These are phyloP conservation scores for Fusarium sp. DNA, from an alignment of 2,329 filamentous ascomycete species.

Conservation along the genomic window DNA sequence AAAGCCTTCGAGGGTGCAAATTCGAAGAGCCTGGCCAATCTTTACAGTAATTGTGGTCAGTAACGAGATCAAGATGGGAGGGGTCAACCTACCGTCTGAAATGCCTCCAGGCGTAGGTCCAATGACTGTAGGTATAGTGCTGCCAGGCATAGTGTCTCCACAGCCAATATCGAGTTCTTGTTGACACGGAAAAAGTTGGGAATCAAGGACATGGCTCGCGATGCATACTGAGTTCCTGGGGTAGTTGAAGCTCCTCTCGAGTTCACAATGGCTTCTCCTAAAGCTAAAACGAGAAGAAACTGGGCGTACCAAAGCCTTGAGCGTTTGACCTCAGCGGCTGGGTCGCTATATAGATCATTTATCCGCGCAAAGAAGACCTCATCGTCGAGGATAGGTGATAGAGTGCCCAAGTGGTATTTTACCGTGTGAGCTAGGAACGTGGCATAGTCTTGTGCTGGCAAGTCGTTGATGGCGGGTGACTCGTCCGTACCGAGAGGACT, in stretches of 20 bases:
- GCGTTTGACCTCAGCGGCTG: neutral
- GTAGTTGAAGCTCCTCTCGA: neutral
- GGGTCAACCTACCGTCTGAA: neutral
- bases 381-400: neutral
- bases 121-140: neutral
- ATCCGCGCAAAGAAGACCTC: neutral
- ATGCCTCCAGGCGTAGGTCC: neutral
- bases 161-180: neutral
- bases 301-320: neutral
- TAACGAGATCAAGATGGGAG: neutral
- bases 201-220: neutral
- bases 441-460: neutral
- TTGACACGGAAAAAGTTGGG: neutral
- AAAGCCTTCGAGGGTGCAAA: neutral
- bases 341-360: neutral
- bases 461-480: neutral
- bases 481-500: neutral
- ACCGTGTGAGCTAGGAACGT: neutral
- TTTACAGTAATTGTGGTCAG: neutral
- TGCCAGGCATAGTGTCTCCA: neutral
- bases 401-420: neutral
- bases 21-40: neutral
- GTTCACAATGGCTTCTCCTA: neutral
- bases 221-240: neutral
- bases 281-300: neutral